Evolutionary conservation across 83 land plant species (phyloP).

Genomic region (Isoetes engelmannii): DNA sequence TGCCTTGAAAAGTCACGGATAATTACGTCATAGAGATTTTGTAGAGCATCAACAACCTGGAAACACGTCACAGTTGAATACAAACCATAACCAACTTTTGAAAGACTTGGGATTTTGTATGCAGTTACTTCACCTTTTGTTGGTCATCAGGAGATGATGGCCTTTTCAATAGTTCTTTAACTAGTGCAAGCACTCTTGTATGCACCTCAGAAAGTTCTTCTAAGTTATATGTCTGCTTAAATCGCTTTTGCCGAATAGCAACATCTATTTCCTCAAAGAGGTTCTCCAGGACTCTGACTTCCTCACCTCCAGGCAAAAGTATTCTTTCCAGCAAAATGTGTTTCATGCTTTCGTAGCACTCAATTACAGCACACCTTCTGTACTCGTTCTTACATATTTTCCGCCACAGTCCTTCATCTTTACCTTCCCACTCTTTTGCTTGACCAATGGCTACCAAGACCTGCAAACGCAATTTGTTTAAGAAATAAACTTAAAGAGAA

Average conservation of each 20-base stretch:
- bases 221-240: conserved; percentile 44
- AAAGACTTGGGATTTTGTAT: no score
- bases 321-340: conserved; percentile 42
- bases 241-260: conserved; percentile 31
- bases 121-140: conserved; percentile 12
- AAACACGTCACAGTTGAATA: background rate
- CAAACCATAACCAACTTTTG: background rate
- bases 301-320: conserved; percentile 42
- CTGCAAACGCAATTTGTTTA: conserved; percentile 15
- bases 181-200: conserved; percentile 14
- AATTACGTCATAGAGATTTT: conserved; percentile 68
- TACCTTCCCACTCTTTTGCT: conserved; percentile 40
- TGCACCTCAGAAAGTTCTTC: conserved; percentile 22
- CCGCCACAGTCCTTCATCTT: conserved; percentile 57
- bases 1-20: conserved; percentile 59
- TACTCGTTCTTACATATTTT: conserved; percentile 73
- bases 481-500: background rate
- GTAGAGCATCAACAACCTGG: conserved; percentile 56
- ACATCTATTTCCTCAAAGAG: conserved; percentile 54
- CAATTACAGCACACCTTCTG: conserved; percentile 72
- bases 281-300: conserved; percentile 36
- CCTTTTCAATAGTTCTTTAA: conserved; percentile 13
- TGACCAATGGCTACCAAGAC: conserved; percentile 53
- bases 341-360: conserved; percentile 72
- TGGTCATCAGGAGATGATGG: conserved; percentile 19